Base-by-base conservation (phyloP, 129 eudicot genomes). In the Heracleum sosnowskyi region DNA sequence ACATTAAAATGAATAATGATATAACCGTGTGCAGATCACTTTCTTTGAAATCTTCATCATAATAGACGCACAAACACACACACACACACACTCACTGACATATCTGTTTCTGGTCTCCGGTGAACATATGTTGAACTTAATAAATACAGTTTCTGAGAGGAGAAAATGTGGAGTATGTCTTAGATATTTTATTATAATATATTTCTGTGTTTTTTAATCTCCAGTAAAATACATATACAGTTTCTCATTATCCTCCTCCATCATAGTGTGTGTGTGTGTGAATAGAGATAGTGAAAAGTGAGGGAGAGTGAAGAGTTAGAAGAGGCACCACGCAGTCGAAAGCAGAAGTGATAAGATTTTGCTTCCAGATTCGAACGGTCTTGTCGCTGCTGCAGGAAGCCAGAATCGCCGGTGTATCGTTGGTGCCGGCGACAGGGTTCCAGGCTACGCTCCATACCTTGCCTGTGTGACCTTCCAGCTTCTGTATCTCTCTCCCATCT, bases 361-460 rank as follows among this genome's bases (percentile, higher is more conserved):
- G 96, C 55, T 85, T 88, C 99, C 99, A 95, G 81, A 95, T 88
- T 26, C 97, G 92, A 63, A 92, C 85, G 75, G 96, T 84, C 77
- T 92, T 90, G 69, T 95, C 99, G 6, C 94, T 96, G 72, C 99
- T 88, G 57, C 97, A 95, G 36, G 99, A 95, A 40, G 99, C 94
- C 24, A 95, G 89, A 5, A 89, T 49, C 11, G 94, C 91, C 7
- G 99, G 93, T n/a, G 69, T 42, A 73, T 95, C 97, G 60, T 55
- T 76, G 71, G 80, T 71, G 35, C 93, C 94, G 78, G 92, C 84
- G 20, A 86, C 81, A 35, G 96, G 96, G 78, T 91, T 92, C 99
- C 99, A 92, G 41, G 96, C 91, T 66, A 95, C 83, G 63, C 97
- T 78, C 97, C 97, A 95, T n/a, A 95, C 98, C 81, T 87, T 86